Conservation (phyloP, 2,329 filamentous ascomycete species). For the Decorospora gaudefroyi region DNA sequence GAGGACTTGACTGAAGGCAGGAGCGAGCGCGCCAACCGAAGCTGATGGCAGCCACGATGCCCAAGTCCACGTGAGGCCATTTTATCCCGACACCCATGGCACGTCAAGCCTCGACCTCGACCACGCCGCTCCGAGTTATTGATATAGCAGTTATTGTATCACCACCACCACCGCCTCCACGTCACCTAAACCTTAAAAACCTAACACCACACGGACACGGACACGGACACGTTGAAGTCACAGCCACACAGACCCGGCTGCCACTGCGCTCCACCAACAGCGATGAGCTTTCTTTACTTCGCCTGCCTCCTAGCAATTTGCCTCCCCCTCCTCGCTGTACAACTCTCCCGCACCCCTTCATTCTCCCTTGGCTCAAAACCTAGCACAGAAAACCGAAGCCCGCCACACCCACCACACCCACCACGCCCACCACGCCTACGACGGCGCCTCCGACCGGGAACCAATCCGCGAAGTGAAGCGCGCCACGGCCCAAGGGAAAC, state of each 20-base stretch:
- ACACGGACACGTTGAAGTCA: no score
- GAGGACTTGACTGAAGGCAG: not conserved
- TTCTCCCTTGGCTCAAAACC: conserved; percentile 12
- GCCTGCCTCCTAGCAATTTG: conserved; percentile 27
- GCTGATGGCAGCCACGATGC: not conserved
- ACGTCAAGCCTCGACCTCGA: no score
- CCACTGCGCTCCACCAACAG: not conserved
- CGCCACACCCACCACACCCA: conserved; percentile 14
- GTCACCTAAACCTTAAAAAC: no score
- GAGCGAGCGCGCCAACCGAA: no score
- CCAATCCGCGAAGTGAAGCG: not conserved
- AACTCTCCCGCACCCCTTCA: conserved; percentile 20
- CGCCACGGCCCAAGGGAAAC: not conserved
- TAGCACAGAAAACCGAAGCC: conserved; percentile 18
- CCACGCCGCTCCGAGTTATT: no score
- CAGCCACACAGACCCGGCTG: not conserved
- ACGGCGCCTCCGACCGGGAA: conserved; percentile 9
- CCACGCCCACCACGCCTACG: conserved; percentile 12
- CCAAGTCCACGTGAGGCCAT: no score
- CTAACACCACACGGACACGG: no score
- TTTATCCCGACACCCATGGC: no score
- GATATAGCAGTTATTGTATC: no score
- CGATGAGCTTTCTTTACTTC: conserved; percentile 23
- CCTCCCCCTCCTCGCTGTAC: conserved; percentile 31
- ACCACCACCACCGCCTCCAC: no score